Conservation (phyloP, 2,329 filamentous ascomycete genomes). For the Tolypocladium pustulatum region DNA sequence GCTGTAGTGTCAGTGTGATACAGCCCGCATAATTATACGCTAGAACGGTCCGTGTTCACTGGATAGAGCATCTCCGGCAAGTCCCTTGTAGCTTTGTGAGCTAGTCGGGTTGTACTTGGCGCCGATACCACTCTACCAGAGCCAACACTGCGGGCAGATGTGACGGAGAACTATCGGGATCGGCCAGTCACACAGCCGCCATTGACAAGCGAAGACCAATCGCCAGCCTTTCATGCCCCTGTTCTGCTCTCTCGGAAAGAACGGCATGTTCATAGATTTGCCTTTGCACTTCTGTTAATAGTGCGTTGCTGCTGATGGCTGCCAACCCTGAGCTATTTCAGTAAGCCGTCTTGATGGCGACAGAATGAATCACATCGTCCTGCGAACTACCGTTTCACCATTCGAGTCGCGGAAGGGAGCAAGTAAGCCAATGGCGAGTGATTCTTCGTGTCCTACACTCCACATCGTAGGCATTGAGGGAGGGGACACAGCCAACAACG, state of each 20-base stretch:
- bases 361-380: too few relatives aligned
- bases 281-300: too few relatives aligned
- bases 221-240: not conserved
- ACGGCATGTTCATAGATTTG: not conserved
- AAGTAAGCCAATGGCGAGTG: too few relatives aligned
- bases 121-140: not conserved
- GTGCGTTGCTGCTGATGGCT: not conserved
- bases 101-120: not conserved
- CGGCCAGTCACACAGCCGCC: not conserved
- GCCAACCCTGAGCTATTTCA: not conserved
- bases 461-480: too few relatives aligned
- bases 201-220: not conserved
- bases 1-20: not conserved
- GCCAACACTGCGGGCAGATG: not conserved
- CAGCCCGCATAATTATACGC: not conserved
- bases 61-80: not conserved
- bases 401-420: too few relatives aligned
- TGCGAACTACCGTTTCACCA: too few relatives aligned
- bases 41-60: not conserved
- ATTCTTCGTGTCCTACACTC: too few relatives aligned
- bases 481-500: too few relatives aligned
- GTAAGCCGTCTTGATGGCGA: not conserved
- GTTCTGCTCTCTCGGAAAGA: not conserved
- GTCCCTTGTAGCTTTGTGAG: not conserved
- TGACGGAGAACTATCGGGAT: not conserved